phyloP scores from a whole-genome alignment of 257 asterid genomes.

The Solanum stenotomum region DNA sequence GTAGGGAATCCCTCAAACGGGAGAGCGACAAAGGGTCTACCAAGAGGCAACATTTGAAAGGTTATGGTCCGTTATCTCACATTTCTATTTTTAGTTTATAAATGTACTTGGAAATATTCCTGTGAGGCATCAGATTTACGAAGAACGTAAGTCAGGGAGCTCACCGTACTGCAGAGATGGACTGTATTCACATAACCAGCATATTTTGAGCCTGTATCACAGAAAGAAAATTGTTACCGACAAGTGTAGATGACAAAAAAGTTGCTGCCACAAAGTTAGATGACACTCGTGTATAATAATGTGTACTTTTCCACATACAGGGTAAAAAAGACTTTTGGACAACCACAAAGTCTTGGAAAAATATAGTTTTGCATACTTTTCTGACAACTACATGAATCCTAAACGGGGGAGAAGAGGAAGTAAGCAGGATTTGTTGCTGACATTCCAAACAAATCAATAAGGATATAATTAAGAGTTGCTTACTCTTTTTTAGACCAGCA shows the following conservation, averaged over 20 bases:
- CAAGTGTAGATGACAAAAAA: not conserved
- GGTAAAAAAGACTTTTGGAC: not conserved
- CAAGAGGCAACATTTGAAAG: not conserved
- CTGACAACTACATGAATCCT: not conserved
- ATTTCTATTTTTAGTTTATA: not conserved
- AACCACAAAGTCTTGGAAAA: not conserved
- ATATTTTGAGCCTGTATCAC: slow-evolving; percentile 69
- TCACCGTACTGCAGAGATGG: slow-evolving; percentile 87
- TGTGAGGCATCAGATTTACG: not conserved
- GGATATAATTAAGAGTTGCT: slow-evolving; percentile 18
- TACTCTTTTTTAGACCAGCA: slow-evolving; percentile 90
- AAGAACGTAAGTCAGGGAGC: slow-evolving; percentile 7
- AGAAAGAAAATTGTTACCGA: not conserved
- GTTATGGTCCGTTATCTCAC: not conserved
- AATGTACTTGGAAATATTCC: not conserved
- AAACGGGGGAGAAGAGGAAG: not conserved
- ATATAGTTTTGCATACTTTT: not conserved
- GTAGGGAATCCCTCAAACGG: not conserved
- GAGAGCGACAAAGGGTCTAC: not conserved
- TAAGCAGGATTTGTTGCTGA: not conserved
- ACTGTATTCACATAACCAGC: slow-evolving; percentile 88
- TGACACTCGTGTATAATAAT: not conserved
- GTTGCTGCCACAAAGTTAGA: not conserved
- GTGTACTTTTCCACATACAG: not conserved
- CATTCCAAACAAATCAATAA: not conserved